Percentiles rank a stretch among this genome's conserved stretches.
These are phyloP conservation scores for Aspergillus eucalypticola DNA, from an alignment of 2,329 filamentous ascomycete genomes.

Conservation along the genomic window DNA sequence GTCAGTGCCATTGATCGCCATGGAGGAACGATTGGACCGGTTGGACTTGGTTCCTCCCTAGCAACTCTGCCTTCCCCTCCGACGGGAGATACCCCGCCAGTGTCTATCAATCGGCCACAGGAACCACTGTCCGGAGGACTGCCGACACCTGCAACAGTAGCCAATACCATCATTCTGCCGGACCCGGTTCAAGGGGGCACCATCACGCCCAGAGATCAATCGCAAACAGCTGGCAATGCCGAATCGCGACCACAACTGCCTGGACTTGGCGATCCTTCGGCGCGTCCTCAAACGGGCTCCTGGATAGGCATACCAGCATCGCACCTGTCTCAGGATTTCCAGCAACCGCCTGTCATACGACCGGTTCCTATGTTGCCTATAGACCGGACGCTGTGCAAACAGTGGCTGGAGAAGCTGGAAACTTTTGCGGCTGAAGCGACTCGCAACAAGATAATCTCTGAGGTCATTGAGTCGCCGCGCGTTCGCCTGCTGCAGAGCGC, in stretches of 20 bases:
- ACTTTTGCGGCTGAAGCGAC: constrained; percentile 16
- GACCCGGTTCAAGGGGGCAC: background rate
- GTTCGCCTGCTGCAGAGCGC: constrained; percentile 60
- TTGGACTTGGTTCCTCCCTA: constrained; percentile 38
- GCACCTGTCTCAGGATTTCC: background rate
- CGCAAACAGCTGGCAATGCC: background rate
- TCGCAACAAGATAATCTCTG: constrained; percentile 36
- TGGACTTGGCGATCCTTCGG: background rate
- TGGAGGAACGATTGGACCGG: constrained; percentile 5
- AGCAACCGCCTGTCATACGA: background rate
- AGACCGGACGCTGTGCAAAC: background rate
- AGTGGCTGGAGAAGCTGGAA: constrained; percentile 15
- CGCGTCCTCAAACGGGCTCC: background rate
- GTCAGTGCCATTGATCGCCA: constrained; percentile 19
- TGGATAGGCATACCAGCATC: background rate
- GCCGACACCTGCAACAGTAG: background rate
- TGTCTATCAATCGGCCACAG: background rate
- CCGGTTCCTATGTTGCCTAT: background rate
- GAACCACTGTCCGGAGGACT: background rate
- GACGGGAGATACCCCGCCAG: background rate
- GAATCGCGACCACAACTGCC: background rate
- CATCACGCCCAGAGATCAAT: background rate
- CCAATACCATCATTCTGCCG: background rate
- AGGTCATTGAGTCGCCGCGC: constrained; percentile 45
- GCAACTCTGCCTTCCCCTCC: constrained; percentile 57